A percentile compares a stretch with the other conserved stretches of the same genome.
These are phyloP conservation scores for Bonia amplexicaulis DNA, from an alignment of 176 grass and related monocot species.

Conservation along the genomic window DNA sequence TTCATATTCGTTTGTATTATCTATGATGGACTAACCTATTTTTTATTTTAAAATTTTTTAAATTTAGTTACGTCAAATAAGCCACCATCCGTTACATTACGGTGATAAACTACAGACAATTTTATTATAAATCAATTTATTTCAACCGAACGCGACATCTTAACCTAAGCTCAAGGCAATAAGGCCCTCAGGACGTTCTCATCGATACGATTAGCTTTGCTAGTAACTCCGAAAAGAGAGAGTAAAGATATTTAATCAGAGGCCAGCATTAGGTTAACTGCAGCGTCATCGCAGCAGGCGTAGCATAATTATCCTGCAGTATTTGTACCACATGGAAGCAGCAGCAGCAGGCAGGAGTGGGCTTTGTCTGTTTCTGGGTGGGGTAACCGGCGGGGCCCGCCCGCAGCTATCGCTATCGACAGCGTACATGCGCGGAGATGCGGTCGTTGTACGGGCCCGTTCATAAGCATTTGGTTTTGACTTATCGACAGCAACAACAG, in stretches of 20 bases:
- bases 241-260: background rate
- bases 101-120: too few species aligned
- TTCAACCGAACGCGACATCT: too few species aligned
- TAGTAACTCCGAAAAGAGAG: background rate
- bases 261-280: background rate
- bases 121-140: too few species aligned
- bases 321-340: background rate
- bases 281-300: background rate
- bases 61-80: too few species aligned
- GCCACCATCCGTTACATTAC: too few species aligned
- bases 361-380: slow-evolving; percentile 2
- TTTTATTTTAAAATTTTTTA: too few species aligned
- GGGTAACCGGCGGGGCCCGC: background rate
- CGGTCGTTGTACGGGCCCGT: too few species aligned
- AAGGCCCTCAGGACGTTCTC: background rate
- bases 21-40: too few species aligned
- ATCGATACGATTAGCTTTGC: background rate
- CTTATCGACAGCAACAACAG: too few species aligned
- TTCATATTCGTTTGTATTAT: too few species aligned
- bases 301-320: background rate
- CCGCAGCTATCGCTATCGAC: background rate
- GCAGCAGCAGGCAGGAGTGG: slow-evolving; percentile 21
- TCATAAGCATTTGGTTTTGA: too few species aligned
- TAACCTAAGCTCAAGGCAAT: background rate
- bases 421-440: background rate